phyloP scores from a whole-genome alignment of 2,329 filamentous ascomycete genomes.

The Ophiostoma piceae region DNA sequence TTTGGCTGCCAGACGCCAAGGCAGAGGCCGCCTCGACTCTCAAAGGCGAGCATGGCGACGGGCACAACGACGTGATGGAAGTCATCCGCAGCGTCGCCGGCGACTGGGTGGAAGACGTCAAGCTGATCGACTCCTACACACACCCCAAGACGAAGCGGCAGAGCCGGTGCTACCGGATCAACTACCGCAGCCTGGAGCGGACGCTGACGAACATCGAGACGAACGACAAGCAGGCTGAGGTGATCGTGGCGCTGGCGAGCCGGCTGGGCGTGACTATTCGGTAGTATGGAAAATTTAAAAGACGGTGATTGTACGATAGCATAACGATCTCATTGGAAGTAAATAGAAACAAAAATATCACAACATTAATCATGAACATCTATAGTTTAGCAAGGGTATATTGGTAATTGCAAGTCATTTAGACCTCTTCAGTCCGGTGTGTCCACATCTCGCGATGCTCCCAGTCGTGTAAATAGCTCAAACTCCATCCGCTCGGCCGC shows the following conservation, averaged over 20 bases:
- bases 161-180: conserved; percentile 88
- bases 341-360: too few species aligned
- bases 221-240: conserved; percentile 66
- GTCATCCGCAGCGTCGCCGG: conserved; percentile 33
- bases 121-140: conserved; percentile 75
- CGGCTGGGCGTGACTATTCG: conserved; percentile 75
- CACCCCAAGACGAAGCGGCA: conserved; percentile 78
- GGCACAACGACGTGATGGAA: conserved; percentile 59
- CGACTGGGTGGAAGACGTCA: conserved; percentile 82
- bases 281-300: conserved; percentile 15
- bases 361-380: too few species aligned
- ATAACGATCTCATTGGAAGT: neutral
- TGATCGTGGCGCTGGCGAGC: conserved; percentile 60
- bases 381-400: too few species aligned
- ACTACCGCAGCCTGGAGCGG: conserved; percentile 86
- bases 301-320: neutral
- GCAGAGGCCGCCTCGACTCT: neutral
- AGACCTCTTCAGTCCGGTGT: too few species aligned
- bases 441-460: neutral
- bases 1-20: conserved; percentile 62
- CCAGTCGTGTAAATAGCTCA: neutral
- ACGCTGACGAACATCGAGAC: conserved; percentile 81
- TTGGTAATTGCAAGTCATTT: too few species aligned
- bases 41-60: conserved; percentile 35
- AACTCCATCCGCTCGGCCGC: neutral